Evolutionary conservation across 2,329 filamentous ascomycete species (phyloP), one percentile per base, ranked within the genome.

Genomic region (Claviceps sp.): DNA sequence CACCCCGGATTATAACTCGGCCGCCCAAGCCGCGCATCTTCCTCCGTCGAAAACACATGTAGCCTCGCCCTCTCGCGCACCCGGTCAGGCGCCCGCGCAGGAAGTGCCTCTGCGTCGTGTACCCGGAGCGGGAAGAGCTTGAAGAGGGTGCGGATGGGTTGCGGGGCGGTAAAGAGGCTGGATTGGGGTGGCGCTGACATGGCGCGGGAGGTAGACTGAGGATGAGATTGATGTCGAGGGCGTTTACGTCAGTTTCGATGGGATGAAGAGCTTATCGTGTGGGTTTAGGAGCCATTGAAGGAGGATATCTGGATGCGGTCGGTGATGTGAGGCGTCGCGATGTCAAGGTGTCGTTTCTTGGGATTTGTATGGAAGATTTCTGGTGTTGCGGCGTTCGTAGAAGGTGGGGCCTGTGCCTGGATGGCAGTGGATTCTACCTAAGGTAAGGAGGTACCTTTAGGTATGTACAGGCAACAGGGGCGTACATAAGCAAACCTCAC

Each of bases 1-100:
- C 93, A 98, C 54, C 83, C 81, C 11, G 93, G 93, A 65, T 97
- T 97, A 70, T 85, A 95, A 57, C 88, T 94, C 26, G 89, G 86
- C 34, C 73, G 70, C 4, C 81, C 82, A 41, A 64, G 63, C 52
- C 67, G 65, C 38, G 82, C 85, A 60, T 81, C 84, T n/a, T 76
- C 70, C 1, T 79, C 71, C 14, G 76, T 80, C 55, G 80, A 78
- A 68, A 96, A 97, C 52, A 95, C 74, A 66, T 89, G 89, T 8
- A 98, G 73, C 10, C 80, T 75, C 56, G 77, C 73, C 5, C 72
- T 64, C 19, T 64, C 50, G 70, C 64, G 50, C 61, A 70, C 37
- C 72, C 75, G 48, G 37, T 55, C 51, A 13, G 63, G 64, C 30
- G 77, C 71, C 58, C 84, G 76, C 50, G 76, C 72, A 38, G 90